Conservation (phyloP, 208 protist genomes). For the Acanthamoeba triangularis region DNA sequence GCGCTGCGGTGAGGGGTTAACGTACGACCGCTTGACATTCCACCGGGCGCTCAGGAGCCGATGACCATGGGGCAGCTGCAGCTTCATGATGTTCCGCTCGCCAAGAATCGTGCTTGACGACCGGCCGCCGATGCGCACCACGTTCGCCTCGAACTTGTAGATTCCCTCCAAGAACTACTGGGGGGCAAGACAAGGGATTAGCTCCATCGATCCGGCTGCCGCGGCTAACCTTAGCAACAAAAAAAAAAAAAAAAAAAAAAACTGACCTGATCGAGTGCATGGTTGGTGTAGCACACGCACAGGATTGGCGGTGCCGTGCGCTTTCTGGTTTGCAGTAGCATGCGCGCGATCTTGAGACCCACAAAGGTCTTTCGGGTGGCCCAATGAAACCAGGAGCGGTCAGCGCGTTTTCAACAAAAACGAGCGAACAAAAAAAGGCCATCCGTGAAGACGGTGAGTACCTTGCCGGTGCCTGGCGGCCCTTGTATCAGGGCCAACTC, state of each 20-base stretch:
- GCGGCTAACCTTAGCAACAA: neutral
- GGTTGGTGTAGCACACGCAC: conserved; percentile 89
- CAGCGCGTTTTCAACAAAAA: conserved; percentile 54
- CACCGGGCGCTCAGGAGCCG: neutral
- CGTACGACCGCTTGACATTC: neutral
- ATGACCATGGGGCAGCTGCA: neutral
- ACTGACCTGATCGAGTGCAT: conserved; percentile 89
- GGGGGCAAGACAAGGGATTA: neutral
- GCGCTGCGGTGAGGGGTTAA: neutral
- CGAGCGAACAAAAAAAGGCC: conserved; percentile 75
- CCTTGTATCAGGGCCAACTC: conserved; percentile 88
- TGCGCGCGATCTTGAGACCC: conserved; percentile 55
- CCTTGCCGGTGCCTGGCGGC: conserved; percentile 90
- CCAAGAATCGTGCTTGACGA: conserved; percentile 71
- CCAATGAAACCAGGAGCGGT: neutral
- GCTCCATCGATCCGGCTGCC: too few relatives aligned
- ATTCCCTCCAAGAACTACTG: conserved; percentile 61
- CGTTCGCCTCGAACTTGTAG: conserved; percentile 67
- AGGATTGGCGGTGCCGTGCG: conserved; percentile 65
- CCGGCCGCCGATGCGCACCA: conserved; percentile 84
- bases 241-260: too few relatives aligned
- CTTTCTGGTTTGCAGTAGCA: neutral
- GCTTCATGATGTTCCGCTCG: conserved; percentile 78
- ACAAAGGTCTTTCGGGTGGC: neutral
- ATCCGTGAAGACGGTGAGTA: too few relatives aligned